Base-by-base conservation (phyloP, 176 grass and related monocot species). In the Otatea glauca region DNA sequence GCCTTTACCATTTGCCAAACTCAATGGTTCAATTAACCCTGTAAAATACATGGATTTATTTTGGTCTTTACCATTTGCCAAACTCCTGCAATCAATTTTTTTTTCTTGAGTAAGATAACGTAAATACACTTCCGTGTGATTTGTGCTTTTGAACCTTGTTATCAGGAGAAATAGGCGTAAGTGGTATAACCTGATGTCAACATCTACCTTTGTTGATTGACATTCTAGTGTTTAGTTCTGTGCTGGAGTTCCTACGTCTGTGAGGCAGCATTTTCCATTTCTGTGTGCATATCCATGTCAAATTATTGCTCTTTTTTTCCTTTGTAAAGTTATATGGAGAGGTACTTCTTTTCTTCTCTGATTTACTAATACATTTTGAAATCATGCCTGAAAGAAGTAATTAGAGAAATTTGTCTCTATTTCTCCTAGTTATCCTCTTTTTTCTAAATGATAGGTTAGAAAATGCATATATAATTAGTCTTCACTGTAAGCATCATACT, bases 311-410 rank as follows among this genome's bases (percentile, higher is more conserved):
- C 7, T 60, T 47, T 18, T 18, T 34, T 72, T 37, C 27, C 18
- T 17, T 66, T 66, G 16, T 66, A 42, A 73, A 27, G 25, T 48
- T 42, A 37, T 70, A 23, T 60, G 17, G 10, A n/a, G 10, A 55
- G 7, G 1, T 68, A 10, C 71, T 71, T 32, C 24, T 32, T 84
- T 55, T 41, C 11, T 21, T 38, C 15, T 84, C 16, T 44, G 47
- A 18, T 58, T 25, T 21, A 50, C 10, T 34, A 51, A 51, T 23
- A 23, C 49, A 39, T 56, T 56, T 34, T 58, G 7, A 55, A 56
- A 81, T 42, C 34, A 70, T 68, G 39, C 3, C 37, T 27, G 9
- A 41, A 48, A 87, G 20, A 77, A 83, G 74, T 32, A 82, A 61
- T 38, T 15, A 21, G 49, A 35, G 27, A 76, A 83, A 71, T 13